Conservation (phyloP, 352 stramenopile genomes). For the Pythium monospermum region DNA sequence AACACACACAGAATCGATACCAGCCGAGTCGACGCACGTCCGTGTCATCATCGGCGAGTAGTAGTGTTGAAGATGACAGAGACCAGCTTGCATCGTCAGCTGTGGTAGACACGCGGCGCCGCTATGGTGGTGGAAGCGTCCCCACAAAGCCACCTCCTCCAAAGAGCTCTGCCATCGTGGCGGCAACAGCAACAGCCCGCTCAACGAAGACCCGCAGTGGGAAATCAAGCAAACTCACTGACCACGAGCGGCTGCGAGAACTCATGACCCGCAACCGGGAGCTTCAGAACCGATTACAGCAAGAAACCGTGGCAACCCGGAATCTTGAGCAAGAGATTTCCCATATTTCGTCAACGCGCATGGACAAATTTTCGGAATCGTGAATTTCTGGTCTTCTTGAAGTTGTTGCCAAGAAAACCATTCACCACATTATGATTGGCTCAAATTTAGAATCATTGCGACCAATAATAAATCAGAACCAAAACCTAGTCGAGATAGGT, state of each 20-base stretch:
- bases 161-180: background rate
- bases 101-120: no score
- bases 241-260: slow-evolving; percentile 63
- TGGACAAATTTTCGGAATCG: background rate
- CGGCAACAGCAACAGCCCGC: background rate
- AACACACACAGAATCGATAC: slow-evolving; percentile 10
- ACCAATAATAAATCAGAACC: no score
- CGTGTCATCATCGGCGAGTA: slow-evolving; percentile 12
- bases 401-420: no score
- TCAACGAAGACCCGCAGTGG: background rate
- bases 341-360: slow-evolving; percentile 32
- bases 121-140: no score
- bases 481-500: no score
- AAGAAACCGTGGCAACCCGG: slow-evolving; percentile 64
- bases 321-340: slow-evolving; percentile 72
- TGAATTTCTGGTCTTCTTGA: background rate
- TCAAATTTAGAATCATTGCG: no score
- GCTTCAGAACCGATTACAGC: slow-evolving; percentile 66
- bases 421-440: no score
- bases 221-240: slow-evolving; percentile 17
- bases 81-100: no score
- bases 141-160: no score
- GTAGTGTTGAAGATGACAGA: slow-evolving; percentile 4
- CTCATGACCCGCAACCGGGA: slow-evolving; percentile 79
- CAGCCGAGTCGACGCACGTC: slow-evolving; percentile 10